Evolutionary conservation across 2,329 filamentous ascomycete species (phyloP), one percentile per base, ranked within the genome.

Genomic region (Phialocephala sp.): DNA sequence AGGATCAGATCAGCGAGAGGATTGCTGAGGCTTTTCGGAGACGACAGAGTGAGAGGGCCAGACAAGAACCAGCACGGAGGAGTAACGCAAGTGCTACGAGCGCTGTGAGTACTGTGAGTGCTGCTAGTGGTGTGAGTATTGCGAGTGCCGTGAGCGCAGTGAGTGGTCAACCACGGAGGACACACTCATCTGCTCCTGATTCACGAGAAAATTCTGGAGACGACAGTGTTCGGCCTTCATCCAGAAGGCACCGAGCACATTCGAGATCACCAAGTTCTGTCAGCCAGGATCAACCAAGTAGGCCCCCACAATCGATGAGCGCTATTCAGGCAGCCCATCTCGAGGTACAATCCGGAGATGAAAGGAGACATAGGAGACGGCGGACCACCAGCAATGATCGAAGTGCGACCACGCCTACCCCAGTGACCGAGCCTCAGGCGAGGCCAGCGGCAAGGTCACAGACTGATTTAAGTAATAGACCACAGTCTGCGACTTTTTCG

Each of bases 1-100:
- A 97, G 75, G 93, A 97, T 73, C 92, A 96, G 74, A 87, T 98
- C 18, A 97, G 92, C 69, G 91, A 94, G 74, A 89, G 91, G 66
- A 97, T 98, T 72, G 94, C 93, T 1, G 92, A 96, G 73, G 93
- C 93, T 1, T 97, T 96, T 74, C 84, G 92, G 65, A 85, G 92
- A 67, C 85, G 92, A 36, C 92, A 96, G 74, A 85, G 84, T 52
- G 87, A 89, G 67, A 80, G 86, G 66, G 76, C 82, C n/a, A 82
- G 85, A 14, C 79, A 69, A 35, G 82, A 85, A 72, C 73, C 80
- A 22, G 76, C 78, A 12, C 79, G 81, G 71, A 81, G 82, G 66
- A 83, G 77, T 54, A 64, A 69, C 79, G 75, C 66, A n/a, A 74
- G 65, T 24, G 50, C 50, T 54, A 54, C 50, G 24, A 54, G 50